Evolutionary conservation across 768 basidiomycete species (phyloP).

Genomic region (Pholiota molesta): DNA sequence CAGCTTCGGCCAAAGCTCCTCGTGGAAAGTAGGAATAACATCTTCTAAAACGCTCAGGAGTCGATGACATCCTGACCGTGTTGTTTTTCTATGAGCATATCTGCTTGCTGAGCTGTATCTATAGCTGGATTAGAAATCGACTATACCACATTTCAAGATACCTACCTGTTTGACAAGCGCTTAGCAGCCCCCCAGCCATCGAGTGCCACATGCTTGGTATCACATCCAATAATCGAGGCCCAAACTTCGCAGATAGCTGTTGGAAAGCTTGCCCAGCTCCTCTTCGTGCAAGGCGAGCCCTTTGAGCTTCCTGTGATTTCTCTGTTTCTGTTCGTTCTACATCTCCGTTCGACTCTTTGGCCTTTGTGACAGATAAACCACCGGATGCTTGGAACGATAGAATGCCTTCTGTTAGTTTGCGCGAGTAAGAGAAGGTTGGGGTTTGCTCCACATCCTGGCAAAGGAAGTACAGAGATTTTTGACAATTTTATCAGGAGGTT

Average conservation of each 20-base stretch:
- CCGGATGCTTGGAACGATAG: conserved; percentile 66
- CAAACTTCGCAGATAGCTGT: conserved; percentile 78
- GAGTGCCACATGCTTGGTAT: conserved; percentile 97
- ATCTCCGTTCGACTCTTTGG: conserved; percentile 32
- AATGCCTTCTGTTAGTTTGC: conserved; percentile 69
- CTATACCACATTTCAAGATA: not conserved
- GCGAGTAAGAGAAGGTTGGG: conserved; percentile 79
- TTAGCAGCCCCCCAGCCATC: conserved; percentile 78
- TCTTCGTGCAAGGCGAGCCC: conserved; percentile 74
- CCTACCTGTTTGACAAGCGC: conserved; percentile 69
- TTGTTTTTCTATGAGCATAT: conserved; percentile 67
- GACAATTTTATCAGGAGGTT: conserved; percentile 94
- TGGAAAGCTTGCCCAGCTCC: conserved; percentile 87
- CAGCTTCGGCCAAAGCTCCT: conserved; percentile 70
- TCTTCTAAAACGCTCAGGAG: conserved; percentile 89
- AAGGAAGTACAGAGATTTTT: conserved; percentile 97
- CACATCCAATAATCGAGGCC: conserved; percentile 64
- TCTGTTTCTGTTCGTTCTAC: conserved; percentile 41
- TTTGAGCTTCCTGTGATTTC: conserved; percentile 58
- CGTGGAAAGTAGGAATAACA: conserved; percentile 74
- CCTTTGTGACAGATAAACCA: conserved; percentile 29
- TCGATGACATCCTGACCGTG: conserved; percentile 92
- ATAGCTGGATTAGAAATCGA: not conserved
- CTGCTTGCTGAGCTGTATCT: conserved; percentile 63
- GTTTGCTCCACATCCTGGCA: conserved; percentile 91